Percentiles rank a stretch among this genome's conserved stretches.
Evolutionary conservation across 371 early-diverging fungal species (phyloP).

Genomic region (Mortierella sp.): DNA sequence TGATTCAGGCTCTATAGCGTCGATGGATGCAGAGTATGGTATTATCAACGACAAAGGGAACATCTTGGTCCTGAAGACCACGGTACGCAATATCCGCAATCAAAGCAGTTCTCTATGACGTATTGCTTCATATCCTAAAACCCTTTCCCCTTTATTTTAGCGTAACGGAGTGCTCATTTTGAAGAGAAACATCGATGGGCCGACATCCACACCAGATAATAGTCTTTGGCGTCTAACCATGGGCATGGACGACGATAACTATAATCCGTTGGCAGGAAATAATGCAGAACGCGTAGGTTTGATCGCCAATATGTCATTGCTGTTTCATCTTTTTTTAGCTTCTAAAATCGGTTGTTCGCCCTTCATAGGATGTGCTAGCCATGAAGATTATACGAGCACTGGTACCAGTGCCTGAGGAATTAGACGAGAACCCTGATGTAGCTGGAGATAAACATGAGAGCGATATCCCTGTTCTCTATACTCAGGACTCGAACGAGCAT

Average conservation of each 20-base stretch:
- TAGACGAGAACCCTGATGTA: not conserved
- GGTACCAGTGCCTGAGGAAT: not conserved
- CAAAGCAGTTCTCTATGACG: not conserved
- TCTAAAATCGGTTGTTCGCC: not conserved
- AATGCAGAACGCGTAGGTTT: conserved; percentile 1
- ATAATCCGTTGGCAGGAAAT: conserved; percentile 5
- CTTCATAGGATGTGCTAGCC: conserved; percentile 24
- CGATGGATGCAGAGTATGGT: conserved; percentile 31
- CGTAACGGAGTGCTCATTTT: conserved; percentile 33
- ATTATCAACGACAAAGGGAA: conserved; percentile 26
- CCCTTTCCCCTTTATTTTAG: conserved; percentile 2
- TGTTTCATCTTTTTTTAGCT: not conserved
- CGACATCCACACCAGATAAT: not conserved
- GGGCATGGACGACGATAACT: conserved; percentile 31
- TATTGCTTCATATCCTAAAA: not conserved
- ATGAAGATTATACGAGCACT: conserved; percentile 34
- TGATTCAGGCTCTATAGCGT: conserved; percentile 15
- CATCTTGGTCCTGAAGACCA: conserved; percentile 38
- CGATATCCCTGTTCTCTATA: not conserved
- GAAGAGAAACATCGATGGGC: conserved; percentile 12
- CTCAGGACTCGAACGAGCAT: not conserved
- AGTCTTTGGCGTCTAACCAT: conserved; percentile 32
- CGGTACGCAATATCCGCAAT: conserved; percentile 12
- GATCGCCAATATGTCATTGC: not conserved
- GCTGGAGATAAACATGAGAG: not conserved